Percentiles rank a stretch among this genome's conserved stretches.
phyloP scores from a whole-genome alignment of 2,329 filamentous ascomycete species.

The Fusarium nygamai region DNA sequence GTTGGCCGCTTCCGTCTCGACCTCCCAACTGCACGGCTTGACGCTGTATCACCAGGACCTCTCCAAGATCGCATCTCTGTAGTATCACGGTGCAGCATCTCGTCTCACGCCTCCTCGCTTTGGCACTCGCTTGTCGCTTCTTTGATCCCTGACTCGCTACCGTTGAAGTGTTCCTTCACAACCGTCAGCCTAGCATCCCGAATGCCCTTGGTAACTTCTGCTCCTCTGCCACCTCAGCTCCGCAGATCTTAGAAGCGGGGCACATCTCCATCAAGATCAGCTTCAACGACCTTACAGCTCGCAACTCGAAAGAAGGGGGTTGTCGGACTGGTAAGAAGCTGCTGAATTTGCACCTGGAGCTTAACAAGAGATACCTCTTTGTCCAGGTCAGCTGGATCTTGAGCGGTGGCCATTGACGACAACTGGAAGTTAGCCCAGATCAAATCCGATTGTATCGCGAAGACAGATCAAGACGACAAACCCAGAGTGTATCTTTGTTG shows the following conservation, averaged over 20 bases:
- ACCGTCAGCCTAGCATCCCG: conserved; percentile 14
- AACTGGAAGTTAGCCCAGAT: background rate
- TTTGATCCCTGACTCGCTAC: conserved; percentile 27
- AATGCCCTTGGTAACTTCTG: conserved; percentile 18
- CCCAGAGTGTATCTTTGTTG: background rate
- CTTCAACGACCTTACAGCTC: conserved; percentile 22
- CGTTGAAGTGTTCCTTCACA: conserved; percentile 13
- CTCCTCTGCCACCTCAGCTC: conserved; percentile 31
- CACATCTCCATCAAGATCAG: conserved; percentile 26
- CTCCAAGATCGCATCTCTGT: conserved; percentile 56
- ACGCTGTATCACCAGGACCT: conserved; percentile 59
- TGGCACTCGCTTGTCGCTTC: conserved; percentile 47
- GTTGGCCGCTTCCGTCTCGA: conserved; percentile 57
- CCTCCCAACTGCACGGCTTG: conserved; percentile 58
- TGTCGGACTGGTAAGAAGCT: conserved; percentile 8
- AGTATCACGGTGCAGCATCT: conserved; percentile 64
- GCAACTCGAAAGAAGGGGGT: conserved; percentile 9
- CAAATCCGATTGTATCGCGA: conserved; percentile 5
- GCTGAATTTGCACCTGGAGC: background rate
- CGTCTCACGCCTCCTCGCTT: conserved; percentile 55
- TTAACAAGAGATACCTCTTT: background rate
- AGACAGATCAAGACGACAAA: background rate
- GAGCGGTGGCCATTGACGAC: conserved; percentile 7
- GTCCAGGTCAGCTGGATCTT: background rate
- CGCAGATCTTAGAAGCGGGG: conserved; percentile 39